Conservation (phyloP, 2,329 filamentous ascomycete species). For the Trichoderma asperellum region DNA sequence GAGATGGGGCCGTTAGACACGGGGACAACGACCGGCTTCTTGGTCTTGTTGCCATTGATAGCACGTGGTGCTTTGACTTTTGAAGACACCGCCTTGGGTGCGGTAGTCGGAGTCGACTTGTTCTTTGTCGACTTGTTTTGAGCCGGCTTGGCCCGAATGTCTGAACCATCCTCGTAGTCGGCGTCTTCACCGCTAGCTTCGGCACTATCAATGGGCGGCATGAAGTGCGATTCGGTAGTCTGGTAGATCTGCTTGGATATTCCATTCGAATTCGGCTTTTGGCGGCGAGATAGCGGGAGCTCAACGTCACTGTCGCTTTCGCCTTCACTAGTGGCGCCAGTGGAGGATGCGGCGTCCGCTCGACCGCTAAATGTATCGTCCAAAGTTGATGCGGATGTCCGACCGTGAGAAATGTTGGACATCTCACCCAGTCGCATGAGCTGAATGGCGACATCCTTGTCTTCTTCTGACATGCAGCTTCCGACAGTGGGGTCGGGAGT, state of each 20-base stretch:
- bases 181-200: constrained; percentile 43
- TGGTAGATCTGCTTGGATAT: constrained; percentile 53
- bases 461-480: constrained; percentile 95
- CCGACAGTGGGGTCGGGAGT: constrained; percentile 97
- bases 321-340: constrained; percentile 79
- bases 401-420: constrained; percentile 89
- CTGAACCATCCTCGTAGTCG: constrained; percentile 42
- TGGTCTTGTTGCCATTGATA: constrained; percentile 49
- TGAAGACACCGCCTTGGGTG: constrained; percentile 40
- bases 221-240: constrained; percentile 58
- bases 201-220: constrained; percentile 55
- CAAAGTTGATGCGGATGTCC: constrained; percentile 88
- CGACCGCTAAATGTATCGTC: constrained; percentile 92
- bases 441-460: constrained; percentile 91
- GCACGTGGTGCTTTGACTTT: constrained; percentile 53
- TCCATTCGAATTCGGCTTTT: constrained; percentile 55
- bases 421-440: constrained; percentile 94
- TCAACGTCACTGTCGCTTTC: constrained; percentile 70
- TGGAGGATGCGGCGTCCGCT: constrained; percentile 83
- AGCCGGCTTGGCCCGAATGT: constrained; percentile 48
- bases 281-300: constrained; percentile 60
- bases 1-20: constrained; percentile 57
- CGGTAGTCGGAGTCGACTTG: constrained; percentile 41
- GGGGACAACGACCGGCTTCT: constrained; percentile 51
- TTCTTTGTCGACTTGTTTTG: constrained; percentile 48